Evolutionary conservation across 805 yeast species (phyloP), one percentile per base, ranked within the genome.

Genomic region (Zygosaccharomyces kombuchaensis): DNA sequence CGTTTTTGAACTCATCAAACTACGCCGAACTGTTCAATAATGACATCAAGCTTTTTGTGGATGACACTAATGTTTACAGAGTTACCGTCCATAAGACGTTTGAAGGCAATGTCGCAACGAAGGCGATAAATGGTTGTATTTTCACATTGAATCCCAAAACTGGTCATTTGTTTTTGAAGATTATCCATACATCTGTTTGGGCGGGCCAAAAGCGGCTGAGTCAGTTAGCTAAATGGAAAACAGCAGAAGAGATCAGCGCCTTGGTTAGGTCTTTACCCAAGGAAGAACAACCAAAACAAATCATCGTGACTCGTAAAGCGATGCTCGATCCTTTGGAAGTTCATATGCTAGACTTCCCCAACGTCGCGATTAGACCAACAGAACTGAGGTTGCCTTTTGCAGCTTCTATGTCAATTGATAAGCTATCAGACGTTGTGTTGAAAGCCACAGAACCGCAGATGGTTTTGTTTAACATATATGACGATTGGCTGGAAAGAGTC

Each of bases 221-320:
- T 23, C 97, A 93, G 60, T 69, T 93, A 53, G 90, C 98, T 1
- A 93, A 93, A 62, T 93, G 99, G 99, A 93, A 91, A 63, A 82
- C 98, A 1, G 98, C 99, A 0, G 99, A 93, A 67, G 98, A 91
- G 65, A 95, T 88, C 17, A 91, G 96, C 12, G 95, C 96, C 0
- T 70, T 93, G 52, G 77, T 93, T 14, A 75, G 96, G 35, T 87
- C 97, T 0, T 68, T 93, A 44, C 97, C 97, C 0, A 75, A 80
- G 44, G 97, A 91, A 58, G 96, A 93, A 66, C 96, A 89, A 58
- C 99, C 99, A 2, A 85, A 85, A 58, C 96, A 90, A 65, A 70
- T 93, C 48, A 85, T 93, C 60, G 90, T 87, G 8, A 86, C 96
- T 0, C 73, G 98, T 57, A 87, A 86, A 57, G 95, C 96, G 10